Conservation (phyloP, 2,329 filamentous ascomycete species). For the Alternaria metachromatica region DNA sequence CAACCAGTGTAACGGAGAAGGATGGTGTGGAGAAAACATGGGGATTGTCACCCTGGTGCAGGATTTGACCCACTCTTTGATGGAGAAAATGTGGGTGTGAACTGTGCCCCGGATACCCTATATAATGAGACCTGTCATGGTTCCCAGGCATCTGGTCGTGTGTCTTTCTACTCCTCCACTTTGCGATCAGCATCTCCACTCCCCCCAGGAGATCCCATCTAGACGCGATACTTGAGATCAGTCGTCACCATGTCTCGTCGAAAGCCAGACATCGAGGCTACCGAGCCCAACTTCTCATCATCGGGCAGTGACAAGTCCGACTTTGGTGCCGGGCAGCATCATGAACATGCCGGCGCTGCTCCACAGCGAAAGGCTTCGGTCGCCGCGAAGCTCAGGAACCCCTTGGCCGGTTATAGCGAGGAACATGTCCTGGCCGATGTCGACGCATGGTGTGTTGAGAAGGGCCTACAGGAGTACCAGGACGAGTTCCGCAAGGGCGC, state of each 20-base stretch:
- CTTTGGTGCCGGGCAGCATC: conserved; percentile 24
- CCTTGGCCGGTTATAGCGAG: conserved; percentile 60
- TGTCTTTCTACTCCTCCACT: conserved; percentile 7
- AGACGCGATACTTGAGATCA: not conserved
- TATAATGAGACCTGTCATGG: conserved; percentile 16
- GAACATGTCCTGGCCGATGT: conserved; percentile 62
- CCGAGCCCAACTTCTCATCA: conserved; percentile 29
- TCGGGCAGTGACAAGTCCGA: conserved; percentile 34
- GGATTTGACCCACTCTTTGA: conserved; percentile 9
- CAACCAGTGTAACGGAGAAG: conserved; percentile 18
- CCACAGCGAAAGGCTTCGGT: conserved; percentile 28
- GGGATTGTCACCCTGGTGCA: conserved; percentile 15
- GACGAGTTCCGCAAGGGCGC: conserved; percentile 60
- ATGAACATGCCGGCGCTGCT: conserved; percentile 23
- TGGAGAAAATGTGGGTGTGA: conserved; percentile 14
- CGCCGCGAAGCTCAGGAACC: conserved; percentile 57
- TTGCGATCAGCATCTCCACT: conserved; percentile 2
- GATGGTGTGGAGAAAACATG: conserved; percentile 20
- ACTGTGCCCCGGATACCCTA: conserved; percentile 13
- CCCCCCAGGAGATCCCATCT: not conserved
- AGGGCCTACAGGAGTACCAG: conserved; percentile 57
- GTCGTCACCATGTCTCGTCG: conserved; percentile 26
- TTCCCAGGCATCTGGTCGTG: not conserved
- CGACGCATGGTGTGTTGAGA: conserved; percentile 59
- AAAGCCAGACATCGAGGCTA: conserved; percentile 37